Conservation (phyloP, 2,329 filamentous ascomycete genomes). For the Pezicula rhizophila region DNA sequence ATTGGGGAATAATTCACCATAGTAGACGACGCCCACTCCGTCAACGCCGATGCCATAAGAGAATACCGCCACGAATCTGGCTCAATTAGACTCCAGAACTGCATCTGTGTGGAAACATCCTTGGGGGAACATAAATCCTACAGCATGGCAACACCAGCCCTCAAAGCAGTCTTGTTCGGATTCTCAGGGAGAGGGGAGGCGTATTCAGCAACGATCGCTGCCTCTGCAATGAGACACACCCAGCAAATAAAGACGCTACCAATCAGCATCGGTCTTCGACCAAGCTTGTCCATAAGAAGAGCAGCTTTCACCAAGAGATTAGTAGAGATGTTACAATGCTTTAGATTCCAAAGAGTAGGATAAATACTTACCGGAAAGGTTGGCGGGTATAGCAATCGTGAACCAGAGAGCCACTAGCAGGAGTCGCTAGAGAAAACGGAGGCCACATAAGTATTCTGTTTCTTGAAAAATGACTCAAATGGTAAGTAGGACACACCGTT, state of each 20-base stretch:
- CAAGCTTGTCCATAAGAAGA: background rate
- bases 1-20: slow-evolving; percentile 7
- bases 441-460: too few species aligned
- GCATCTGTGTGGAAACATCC: too few species aligned
- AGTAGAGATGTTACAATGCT: background rate
- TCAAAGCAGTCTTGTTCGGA: too few species aligned
- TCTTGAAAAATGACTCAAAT: too few species aligned
- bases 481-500: too few species aligned
- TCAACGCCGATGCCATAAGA: slow-evolving; percentile 1
- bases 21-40: background rate
- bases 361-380: too few species aligned
- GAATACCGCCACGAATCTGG: too few species aligned
- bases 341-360: too few species aligned
- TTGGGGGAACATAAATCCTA: background rate
- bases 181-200: background rate
- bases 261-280: background rate
- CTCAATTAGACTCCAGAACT: too few species aligned
- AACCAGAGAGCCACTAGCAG: too few species aligned
- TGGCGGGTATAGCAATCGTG: too few species aligned
- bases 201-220: slow-evolving; percentile 1
- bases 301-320: background rate
- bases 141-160: slow-evolving; percentile 2
- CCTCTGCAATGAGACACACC: background rate
- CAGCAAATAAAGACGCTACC: background rate
- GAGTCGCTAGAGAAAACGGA: too few species aligned